Percentiles rank a stretch among this genome's conserved stretches.
Conservation (phyloP, 2,329 filamentous ascomycete species). For the Colletotrichum chlorophyti region DNA sequence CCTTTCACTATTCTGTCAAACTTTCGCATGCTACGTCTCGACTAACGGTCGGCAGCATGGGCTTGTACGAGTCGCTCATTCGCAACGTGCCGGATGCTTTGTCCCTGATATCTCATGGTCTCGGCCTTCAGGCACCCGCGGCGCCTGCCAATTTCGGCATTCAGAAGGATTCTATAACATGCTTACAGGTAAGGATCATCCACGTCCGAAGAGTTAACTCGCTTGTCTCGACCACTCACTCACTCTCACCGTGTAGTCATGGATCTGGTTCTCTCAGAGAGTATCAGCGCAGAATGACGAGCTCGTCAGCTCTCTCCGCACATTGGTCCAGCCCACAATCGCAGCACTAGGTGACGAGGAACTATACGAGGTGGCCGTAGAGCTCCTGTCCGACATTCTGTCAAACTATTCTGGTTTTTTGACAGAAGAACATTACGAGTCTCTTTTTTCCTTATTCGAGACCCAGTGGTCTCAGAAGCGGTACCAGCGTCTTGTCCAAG, state of each 20-base stretch:
- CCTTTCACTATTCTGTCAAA: not conserved
- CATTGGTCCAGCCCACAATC: constrained; percentile 66
- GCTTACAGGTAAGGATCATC: constrained; percentile 59
- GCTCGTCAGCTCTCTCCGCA: constrained; percentile 64
- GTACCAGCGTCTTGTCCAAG: constrained; percentile 61
- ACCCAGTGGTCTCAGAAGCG: constrained; percentile 64
- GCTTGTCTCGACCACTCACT: not conserved
- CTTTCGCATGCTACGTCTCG: not conserved
- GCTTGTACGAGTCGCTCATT: constrained; percentile 47
- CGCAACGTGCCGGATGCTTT: constrained; percentile 49
- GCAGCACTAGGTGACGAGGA: constrained; percentile 64
- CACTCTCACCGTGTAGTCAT: constrained; percentile 58
- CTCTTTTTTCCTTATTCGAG: constrained; percentile 65
- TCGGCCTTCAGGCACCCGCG: constrained; percentile 33
- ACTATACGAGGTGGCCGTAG: constrained; percentile 65
- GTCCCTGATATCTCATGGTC: constrained; percentile 46
- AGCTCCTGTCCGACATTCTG: constrained; percentile 70
- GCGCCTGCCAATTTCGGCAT: constrained; percentile 40
- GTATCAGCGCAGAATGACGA: constrained; percentile 63
- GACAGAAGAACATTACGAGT: constrained; percentile 61
- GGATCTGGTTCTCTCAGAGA: constrained; percentile 76
- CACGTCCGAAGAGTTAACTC: not conserved
- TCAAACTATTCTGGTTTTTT: constrained; percentile 71
- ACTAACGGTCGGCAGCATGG: constrained; percentile 36
- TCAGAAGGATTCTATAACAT: constrained; percentile 63